Conservation (phyloP, 305 asterid species). For the Fraxinus ornus region DNA sequence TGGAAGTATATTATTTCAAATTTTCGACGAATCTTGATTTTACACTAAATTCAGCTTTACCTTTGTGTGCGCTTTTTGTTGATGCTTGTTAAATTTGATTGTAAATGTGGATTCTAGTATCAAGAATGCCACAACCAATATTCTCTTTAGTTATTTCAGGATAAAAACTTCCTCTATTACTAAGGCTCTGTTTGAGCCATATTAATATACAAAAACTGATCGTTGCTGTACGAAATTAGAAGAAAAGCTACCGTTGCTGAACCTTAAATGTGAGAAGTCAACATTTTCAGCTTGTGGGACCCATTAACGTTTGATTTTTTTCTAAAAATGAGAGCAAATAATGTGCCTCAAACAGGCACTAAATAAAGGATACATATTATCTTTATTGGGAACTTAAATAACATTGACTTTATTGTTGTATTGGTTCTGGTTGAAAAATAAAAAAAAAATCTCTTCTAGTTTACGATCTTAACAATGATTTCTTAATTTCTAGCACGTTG, state of each 20-base stretch:
- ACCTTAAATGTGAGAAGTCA: too few relatives aligned
- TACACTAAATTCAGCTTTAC: not conserved
- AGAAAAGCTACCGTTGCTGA: too few relatives aligned
- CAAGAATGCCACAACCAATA: not conserved
- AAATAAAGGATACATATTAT: not conserved
- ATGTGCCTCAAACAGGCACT: too few relatives aligned
- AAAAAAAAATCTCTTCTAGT: not conserved
- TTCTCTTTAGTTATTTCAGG: slow-evolving; percentile 1
- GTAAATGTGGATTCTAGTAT: not conserved
- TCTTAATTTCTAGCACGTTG: not conserved
- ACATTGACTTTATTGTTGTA: not conserved
- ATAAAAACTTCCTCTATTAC: not conserved
- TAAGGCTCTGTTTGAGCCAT: too few relatives aligned
- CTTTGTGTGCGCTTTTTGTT: not conserved
- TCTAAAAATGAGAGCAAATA: too few relatives aligned
- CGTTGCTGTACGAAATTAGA: too few relatives aligned
- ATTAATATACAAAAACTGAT: too few relatives aligned
- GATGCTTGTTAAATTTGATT: not conserved
- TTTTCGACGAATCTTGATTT: not conserved
- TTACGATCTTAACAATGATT: not conserved
- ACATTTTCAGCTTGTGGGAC: too few relatives aligned
- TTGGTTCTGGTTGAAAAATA: not conserved
- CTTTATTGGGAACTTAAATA: not conserved
- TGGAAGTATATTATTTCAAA: not conserved
- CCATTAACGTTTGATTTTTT: too few relatives aligned